Evolutionary conservation across 305 asterid genomes (phyloP), one percentile per base, ranked within the genome.

Genomic region (Solanum chacoense): DNA sequence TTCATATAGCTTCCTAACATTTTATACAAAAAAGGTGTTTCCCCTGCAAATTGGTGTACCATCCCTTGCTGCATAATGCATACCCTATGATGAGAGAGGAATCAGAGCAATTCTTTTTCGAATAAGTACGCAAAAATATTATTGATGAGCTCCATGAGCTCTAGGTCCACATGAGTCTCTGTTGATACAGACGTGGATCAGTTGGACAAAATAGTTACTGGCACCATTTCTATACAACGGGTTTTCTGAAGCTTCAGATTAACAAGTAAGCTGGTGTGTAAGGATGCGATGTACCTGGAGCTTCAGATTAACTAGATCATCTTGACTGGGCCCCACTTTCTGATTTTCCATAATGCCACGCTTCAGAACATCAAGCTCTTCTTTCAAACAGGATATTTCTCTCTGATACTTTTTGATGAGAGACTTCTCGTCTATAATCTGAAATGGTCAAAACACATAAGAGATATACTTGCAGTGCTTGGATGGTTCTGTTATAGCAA

Each of bases 401-500:
- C 88, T 93, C 92, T 95, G 98, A 92, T 96, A 96, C 92, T 95
- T 96, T 90, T 95, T 96, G 40, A 94, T 95, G 90, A 94, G 96
- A 89, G 98, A 95, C 91, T 96, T 95, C 95, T 94, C 98, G 55
- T 96, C 98, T 90, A 94, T 89, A 91, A 96, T 94, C 98, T 96
- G 88, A 77, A 88, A 89, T 88, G 71, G 80, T 88, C 79, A 89
- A 86, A 88, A 32, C 32, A 84, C 1, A 84, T 32, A 7, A 24
- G 13, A 32, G 75, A 5, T 34, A 31, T 32, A 59, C 29, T 59
- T 34, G n/a, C 87, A 84, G 14, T 1, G 14, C 50, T 40, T 40
- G 73, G 74, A 59, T 22, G 50, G 14, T 32, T 84, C 22, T 34
- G 74, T 84, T 84, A 55, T 55, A 84, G 74, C 74, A 84, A 84